phyloP scores from a whole-genome alignment of 495 filamentous ascomycete species.

The Filosporella fistucella region DNA sequence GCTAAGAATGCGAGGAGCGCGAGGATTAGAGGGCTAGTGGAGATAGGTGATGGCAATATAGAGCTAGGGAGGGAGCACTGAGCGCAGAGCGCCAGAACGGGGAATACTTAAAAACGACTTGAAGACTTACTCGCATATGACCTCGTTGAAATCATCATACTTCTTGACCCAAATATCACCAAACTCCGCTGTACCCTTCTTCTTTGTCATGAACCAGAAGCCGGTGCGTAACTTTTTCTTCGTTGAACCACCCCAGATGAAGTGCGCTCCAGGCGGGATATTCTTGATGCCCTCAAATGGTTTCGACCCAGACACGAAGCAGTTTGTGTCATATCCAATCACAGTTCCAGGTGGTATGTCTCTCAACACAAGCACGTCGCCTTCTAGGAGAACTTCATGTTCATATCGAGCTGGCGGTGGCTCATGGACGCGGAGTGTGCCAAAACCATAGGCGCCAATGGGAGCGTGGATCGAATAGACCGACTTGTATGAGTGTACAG shows the following conservation, averaged over 20 bases:
- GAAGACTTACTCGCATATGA: conserved; percentile 29
- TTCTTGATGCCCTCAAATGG: conserved; percentile 53
- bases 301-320: conserved; percentile 27
- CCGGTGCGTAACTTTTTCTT: conserved; percentile 47
- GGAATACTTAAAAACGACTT: background rate
- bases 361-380: conserved; percentile 39
- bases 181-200: conserved; percentile 13
- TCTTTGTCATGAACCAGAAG: conserved; percentile 46
- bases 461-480: conserved; percentile 17
- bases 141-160: conserved; percentile 54
- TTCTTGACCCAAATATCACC: conserved; percentile 47
- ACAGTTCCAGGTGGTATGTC: conserved; percentile 35
- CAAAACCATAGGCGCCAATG: conserved; percentile 31
- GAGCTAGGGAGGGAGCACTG: too few relatives aligned
- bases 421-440: conserved; percentile 31
- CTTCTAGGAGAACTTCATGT: conserved; percentile 21
- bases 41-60: too few relatives aligned
- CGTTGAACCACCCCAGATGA: conserved; percentile 46
- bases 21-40: too few relatives aligned
- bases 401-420: conserved; percentile 11
- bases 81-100: background rate
- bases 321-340: conserved; percentile 40
- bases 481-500: conserved; percentile 8
- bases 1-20: too few relatives aligned
- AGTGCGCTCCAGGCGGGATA: conserved; percentile 55